Percentiles rank a stretch among this genome's conserved stretches.
phyloP scores from a whole-genome alignment of 352 stramenopile genomes.

The Pythium myriotylum region DNA sequence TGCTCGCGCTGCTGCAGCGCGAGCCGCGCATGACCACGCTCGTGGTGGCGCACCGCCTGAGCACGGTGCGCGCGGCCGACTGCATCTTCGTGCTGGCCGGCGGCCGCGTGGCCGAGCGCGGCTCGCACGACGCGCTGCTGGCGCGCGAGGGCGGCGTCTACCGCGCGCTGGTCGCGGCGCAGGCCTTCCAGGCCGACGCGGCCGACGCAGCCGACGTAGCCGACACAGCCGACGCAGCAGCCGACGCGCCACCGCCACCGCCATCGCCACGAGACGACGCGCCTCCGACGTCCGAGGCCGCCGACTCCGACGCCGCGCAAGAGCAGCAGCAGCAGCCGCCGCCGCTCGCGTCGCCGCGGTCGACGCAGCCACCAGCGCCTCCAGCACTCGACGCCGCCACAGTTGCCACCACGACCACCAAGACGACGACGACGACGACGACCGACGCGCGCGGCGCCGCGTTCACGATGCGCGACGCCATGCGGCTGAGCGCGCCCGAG shows the following conservation, averaged over 20 bases:
- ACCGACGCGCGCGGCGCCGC: no score
- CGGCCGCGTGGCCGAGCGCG: conserved; percentile 35
- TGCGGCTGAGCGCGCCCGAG: conserved; percentile 36
- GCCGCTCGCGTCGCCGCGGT: no score
- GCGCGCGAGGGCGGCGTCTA: conserved; percentile 66
- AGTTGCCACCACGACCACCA: no score
- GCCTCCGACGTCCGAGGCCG: no score
- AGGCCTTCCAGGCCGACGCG: conserved; percentile 2
- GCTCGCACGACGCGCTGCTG: conserved; percentile 36
- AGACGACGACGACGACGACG: no score
- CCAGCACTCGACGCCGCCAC: no score
- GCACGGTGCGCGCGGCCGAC: conserved; percentile 30
- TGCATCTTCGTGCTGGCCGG: conserved; percentile 27
- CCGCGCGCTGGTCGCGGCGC: conserved; percentile 77
- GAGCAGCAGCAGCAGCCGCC: no score
- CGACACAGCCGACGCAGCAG: no score
- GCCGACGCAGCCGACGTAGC: neutral
- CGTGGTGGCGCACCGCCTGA: conserved; percentile 51
- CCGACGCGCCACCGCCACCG: no score
- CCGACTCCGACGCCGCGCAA: no score
- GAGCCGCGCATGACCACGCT: conserved; percentile 51
- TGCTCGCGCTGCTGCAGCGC: conserved; percentile 24
- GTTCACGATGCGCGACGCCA: conserved; percentile 41
- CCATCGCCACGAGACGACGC: no score
- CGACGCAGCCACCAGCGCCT: no score